A percentile compares a stretch with the other conserved stretches of the same genome.
phyloP scores from a whole-genome alignment of 345 rosid genomes.

The Populus pruinosa region DNA sequence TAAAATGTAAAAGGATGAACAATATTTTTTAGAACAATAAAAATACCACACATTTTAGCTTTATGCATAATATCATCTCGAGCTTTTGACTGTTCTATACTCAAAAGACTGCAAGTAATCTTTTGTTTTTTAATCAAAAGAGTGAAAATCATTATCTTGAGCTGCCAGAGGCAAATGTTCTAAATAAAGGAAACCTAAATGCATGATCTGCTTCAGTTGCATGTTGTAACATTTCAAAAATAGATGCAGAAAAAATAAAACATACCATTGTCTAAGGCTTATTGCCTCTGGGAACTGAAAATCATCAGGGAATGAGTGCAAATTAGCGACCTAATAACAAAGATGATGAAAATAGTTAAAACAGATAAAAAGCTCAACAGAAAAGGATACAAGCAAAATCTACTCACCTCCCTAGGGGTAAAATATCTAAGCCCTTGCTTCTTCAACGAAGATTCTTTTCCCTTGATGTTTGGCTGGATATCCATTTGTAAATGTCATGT shows the following conservation, averaged over 20 bases:
- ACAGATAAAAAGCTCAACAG: background rate
- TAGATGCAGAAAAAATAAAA: background rate
- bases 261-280: constrained; percentile 77
- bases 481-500: constrained; percentile 13
- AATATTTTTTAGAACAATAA: no score
- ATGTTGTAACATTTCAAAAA: background rate
- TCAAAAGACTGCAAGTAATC: background rate
- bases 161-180: background rate
- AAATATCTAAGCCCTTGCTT: constrained; percentile 82
- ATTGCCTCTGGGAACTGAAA: constrained; percentile 66
- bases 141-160: background rate
- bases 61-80: background rate
- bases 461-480: constrained; percentile 58
- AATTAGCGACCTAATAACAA: constrained; percentile 68
- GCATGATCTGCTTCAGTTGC: background rate
- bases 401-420: constrained; percentile 78
- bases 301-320: constrained; percentile 83
- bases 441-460: constrained; percentile 54
- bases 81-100: background rate
- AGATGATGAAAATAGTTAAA: background rate
- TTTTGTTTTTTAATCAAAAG: background rate
- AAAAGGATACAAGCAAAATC: constrained; percentile 4
- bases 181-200: background rate
- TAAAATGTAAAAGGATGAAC: no score
- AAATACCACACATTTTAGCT: no score